Percentiles rank a stretch among this genome's conserved stretches.
Evolutionary conservation across 768 basidiomycete species (phyloP).

Genomic region (Lepiota brunneoincarnata): DNA sequence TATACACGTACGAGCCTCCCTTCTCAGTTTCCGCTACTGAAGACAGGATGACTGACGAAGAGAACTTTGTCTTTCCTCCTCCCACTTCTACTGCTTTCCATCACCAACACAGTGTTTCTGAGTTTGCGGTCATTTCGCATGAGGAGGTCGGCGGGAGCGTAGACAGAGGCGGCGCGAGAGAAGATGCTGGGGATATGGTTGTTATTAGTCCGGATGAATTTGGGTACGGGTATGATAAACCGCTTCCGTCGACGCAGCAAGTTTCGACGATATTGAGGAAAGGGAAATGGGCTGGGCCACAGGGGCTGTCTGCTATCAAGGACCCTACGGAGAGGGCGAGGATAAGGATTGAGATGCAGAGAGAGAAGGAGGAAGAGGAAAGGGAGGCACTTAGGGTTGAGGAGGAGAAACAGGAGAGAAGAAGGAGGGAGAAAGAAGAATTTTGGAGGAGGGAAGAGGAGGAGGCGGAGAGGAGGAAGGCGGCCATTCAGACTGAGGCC

Average conservation of each 20-base stretch:
- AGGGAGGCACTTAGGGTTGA: conserved; percentile 42
- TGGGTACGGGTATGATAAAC: background rate
- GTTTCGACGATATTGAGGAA: background rate
- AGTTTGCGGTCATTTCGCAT: conserved; percentile 11
- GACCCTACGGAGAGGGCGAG: conserved; percentile 34
- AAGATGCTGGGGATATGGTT: background rate
- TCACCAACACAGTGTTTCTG: background rate
- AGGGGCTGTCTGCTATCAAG: background rate
- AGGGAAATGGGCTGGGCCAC: conserved; percentile 11
- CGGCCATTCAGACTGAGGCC: conserved; percentile 39
- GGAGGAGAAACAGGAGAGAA: conserved; percentile 34
- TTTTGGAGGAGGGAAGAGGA: conserved; percentile 37
- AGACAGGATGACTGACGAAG: conserved; percentile 35
- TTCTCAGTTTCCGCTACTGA: conserved; percentile 25
- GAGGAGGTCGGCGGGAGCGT: background rate
- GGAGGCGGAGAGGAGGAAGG: conserved; percentile 39
- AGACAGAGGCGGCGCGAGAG: background rate
- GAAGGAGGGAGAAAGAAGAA: conserved; percentile 43
- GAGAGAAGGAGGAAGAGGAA: conserved; percentile 41
- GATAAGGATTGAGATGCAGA: conserved; percentile 27
- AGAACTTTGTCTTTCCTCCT: conserved; percentile 13
- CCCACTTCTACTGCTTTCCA: background rate
- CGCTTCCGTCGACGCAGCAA: background rate
- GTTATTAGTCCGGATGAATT: conserved; percentile 4
- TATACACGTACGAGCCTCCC: conserved; percentile 11